Evolutionary conservation across 1,284 basidiomycete genomes (phyloP), one percentile per base, ranked within the genome.

Genomic region (Ustilago vetiveriae): DNA sequence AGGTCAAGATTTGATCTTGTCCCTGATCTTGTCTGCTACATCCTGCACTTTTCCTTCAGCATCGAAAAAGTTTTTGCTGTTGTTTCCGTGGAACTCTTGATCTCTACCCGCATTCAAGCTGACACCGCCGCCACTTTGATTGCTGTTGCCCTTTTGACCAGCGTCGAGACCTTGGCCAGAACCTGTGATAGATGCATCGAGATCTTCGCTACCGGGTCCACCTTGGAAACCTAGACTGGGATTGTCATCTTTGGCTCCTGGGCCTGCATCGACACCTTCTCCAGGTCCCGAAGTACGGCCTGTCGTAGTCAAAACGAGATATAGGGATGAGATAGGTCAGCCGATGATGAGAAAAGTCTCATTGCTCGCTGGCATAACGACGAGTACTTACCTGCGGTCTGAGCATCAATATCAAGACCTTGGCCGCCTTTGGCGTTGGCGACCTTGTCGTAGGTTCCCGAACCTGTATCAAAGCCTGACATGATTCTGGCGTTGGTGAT

Each of bases 391-490:
- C 55, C 55, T 58, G 55, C 55, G 14, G 42, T 58, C 22, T 58
- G 29, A 10, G 55, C 42, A 26, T 58, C 55, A 32, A 58, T 46
- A 27, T 46, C 48, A 10, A 58, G 55, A 6, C 55, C 55, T 24
- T 58, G 48, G 11, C 55, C 48, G 21, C 55, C 55, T 22, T 37
- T 40, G 11, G 24, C 29, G 7, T 45, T 11, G 11, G 48, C 56
- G 2, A 47, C n/a, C 35, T 52, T 51, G 32, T 59, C 56, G 33
- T 59, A 52, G 2, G 43, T 22, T n/a, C 49, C 44, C 5, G 48
- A 10, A 22, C 49, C 56, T 33, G 48, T 59, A 27, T 58, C 48
- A 22, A 58, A 46, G 32, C 49, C 56, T 7, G 55, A 54, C 52
- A 54, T 47, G 6, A 9, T 42, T 22, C 1, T 17, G n/a, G 23